A percentile compares a stretch with the other conserved stretches of the same genome.
These are phyloP conservation scores for Hypoxylon sp. DNA, from an alignment of 2,329 filamentous ascomycete genomes.

Conservation along the genomic window DNA sequence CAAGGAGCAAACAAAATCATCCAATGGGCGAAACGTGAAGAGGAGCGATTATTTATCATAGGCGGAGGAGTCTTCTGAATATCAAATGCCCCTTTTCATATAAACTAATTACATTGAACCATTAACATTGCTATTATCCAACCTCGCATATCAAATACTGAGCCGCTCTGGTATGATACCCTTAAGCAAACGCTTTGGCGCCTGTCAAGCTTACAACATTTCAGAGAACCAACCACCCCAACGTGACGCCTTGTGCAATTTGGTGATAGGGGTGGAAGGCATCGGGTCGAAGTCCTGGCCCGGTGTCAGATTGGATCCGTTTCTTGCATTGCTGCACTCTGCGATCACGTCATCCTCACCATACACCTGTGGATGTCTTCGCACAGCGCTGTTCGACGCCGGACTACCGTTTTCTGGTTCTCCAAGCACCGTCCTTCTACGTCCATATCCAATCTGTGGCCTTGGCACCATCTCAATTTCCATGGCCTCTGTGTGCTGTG, in stretches of 20 bases:
- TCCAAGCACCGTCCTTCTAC: background rate
- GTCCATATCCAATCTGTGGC: background rate
- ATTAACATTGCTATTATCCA: constrained; percentile 1
- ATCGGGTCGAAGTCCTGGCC: background rate
- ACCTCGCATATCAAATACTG: background rate
- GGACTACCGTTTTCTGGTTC: background rate
- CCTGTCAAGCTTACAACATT: background rate
- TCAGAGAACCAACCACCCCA: constrained; percentile 9
- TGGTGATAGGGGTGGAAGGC: background rate
- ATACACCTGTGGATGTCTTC: background rate
- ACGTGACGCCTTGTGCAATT: background rate
- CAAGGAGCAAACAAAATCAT: constrained; percentile 91
- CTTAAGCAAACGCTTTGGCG: background rate
- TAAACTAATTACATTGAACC: background rate
- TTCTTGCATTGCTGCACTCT: background rate
- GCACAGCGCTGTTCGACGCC: background rate
- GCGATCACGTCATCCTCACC: background rate
- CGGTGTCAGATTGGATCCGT: background rate
- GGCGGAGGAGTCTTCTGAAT: constrained; percentile 87
- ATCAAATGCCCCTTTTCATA: constrained; percentile 2
- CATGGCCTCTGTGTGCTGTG: background rate
- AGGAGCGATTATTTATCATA: constrained; percentile 95
- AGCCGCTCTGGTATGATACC: background rate
- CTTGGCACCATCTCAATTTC: background rate
- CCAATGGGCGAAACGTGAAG: constrained; percentile 91